These are phyloP conservation scores for Aureobasidium zeae DNA, from an alignment of 2,329 filamentous ascomycete species.

Conservation along the genomic window DNA sequence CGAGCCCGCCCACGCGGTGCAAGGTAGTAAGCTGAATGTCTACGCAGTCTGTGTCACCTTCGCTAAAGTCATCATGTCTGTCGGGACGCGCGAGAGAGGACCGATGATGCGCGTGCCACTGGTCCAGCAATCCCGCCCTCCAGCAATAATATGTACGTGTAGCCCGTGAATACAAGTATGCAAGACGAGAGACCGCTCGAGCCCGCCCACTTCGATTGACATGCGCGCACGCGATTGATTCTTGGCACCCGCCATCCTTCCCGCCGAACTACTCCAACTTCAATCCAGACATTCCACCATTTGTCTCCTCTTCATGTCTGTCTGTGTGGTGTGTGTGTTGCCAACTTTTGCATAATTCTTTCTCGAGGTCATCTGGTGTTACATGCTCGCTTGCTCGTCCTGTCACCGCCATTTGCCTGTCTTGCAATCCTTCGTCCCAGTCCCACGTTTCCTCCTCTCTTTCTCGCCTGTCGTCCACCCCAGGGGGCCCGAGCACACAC, in stretches of 20 bases:
- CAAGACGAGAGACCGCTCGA: too few species aligned
- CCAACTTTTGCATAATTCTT: too few species aligned
- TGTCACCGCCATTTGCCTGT: constrained; percentile 8
- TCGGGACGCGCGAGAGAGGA: constrained; percentile 9
- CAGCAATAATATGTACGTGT: too few species aligned
- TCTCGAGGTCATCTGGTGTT: background rate
- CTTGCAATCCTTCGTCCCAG: background rate
- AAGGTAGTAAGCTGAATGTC: constrained; percentile 14
- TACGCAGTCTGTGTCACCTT: constrained; percentile 10
- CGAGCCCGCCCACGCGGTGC: constrained; percentile 11
- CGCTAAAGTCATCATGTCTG: constrained; percentile 13
- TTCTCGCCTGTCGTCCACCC: background rate
- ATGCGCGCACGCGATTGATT: too few species aligned
- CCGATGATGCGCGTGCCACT: background rate
- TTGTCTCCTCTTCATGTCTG: too few species aligned
- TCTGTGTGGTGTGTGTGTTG: too few species aligned
- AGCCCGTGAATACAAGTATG: too few species aligned
- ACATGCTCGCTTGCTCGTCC: constrained; percentile 13
- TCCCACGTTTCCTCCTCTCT: background rate
- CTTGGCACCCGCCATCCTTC: too few species aligned
- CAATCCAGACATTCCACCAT: background rate
- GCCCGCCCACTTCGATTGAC: too few species aligned
- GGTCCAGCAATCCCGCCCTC: too few species aligned
- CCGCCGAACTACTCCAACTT: too few species aligned
- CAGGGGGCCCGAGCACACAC: constrained; percentile 4